A percentile compares a stretch with the other conserved stretches of the same genome.
phyloP scores from a whole-genome alignment of 306 rosid species.

The Urtica urens region DNA sequence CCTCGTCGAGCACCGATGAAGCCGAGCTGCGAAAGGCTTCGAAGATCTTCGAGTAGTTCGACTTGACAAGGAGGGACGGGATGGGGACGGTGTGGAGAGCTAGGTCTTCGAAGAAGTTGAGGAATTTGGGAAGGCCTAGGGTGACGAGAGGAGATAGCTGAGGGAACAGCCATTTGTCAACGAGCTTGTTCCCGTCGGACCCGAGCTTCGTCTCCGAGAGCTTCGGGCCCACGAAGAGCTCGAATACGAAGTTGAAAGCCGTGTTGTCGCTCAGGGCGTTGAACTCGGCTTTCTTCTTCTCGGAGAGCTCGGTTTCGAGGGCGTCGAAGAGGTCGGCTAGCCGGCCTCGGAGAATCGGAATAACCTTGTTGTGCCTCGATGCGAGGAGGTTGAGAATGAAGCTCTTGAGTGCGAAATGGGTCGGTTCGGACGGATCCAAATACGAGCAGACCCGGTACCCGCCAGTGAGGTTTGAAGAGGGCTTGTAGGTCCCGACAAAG shows the following conservation, averaged over 20 bases:
- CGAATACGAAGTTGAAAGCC: constrained; percentile 40
- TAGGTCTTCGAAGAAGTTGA: constrained; percentile 38
- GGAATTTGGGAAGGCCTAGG: constrained; percentile 28
- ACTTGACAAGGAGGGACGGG: constrained; percentile 38
- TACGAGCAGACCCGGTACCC: constrained; percentile 48
- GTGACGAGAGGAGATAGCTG: constrained; percentile 50
- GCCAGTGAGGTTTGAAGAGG: constrained; percentile 51
- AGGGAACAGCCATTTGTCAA: constrained; percentile 29
- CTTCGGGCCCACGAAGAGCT: constrained; percentile 23
- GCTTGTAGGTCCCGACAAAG: constrained; percentile 73
- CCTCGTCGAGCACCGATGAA: constrained; percentile 33
- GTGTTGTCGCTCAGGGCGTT: constrained; percentile 15
- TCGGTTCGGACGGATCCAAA: constrained; percentile 49
- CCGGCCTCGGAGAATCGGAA: constrained; percentile 34
- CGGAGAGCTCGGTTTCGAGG: constrained; percentile 22
- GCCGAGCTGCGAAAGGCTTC: constrained; percentile 23
- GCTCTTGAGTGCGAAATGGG: constrained; percentile 30
- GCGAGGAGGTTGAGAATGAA: constrained; percentile 28
- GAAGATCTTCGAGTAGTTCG: constrained; percentile 36
- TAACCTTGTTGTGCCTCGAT: constrained; percentile 16
- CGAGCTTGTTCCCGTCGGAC: constrained; percentile 34
- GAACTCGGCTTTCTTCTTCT: constrained; percentile 12
- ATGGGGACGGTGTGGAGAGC: constrained; percentile 28
- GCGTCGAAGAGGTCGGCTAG: constrained; percentile 19
- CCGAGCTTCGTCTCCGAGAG: constrained; percentile 15